phyloP scores from a whole-genome alignment of 2,329 filamentous ascomycete genomes.

The Botrytis medusae region DNA sequence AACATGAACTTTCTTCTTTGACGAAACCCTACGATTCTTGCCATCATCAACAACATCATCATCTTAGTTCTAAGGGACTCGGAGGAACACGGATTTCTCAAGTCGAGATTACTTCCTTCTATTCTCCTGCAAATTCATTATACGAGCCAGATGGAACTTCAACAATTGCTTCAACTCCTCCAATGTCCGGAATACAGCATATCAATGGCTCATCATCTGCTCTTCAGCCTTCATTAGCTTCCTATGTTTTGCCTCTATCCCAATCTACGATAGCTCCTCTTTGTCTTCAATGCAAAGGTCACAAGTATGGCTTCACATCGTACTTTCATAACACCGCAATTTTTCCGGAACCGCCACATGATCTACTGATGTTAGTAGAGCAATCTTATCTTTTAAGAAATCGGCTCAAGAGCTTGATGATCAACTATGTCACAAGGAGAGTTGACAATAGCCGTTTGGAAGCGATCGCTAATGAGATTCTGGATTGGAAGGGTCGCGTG shows the following conservation, averaged over 20 bases:
- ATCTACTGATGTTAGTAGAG: constrained; percentile 30
- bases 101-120: constrained; percentile 12
- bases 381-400: constrained; percentile 32
- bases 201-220: background rate
- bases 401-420: constrained; percentile 31
- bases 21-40: constrained; percentile 6
- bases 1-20: constrained; percentile 9
- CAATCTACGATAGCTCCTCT: constrained; percentile 3
- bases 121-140: constrained; percentile 13
- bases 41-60: background rate
- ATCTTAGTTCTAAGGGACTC: background rate
- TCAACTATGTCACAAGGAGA: constrained; percentile 29
- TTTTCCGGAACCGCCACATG: constrained; percentile 33
- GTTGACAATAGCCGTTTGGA: constrained; percentile 21
- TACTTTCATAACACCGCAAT: constrained; percentile 36
- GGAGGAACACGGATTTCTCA: background rate
- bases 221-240: background rate
- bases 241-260: background rate
- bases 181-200: constrained; percentile 7
- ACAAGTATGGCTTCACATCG: constrained; percentile 32
- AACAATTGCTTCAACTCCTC: constrained; percentile 2
- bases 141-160: constrained; percentile 14
- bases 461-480: constrained; percentile 24
- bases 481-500: constrained; percentile 26
- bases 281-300: constrained; percentile 33